These are phyloP conservation scores for Pseudocercospora cruenta DNA, from an alignment of 2,329 filamentous ascomycete species.

Conservation along the genomic window DNA sequence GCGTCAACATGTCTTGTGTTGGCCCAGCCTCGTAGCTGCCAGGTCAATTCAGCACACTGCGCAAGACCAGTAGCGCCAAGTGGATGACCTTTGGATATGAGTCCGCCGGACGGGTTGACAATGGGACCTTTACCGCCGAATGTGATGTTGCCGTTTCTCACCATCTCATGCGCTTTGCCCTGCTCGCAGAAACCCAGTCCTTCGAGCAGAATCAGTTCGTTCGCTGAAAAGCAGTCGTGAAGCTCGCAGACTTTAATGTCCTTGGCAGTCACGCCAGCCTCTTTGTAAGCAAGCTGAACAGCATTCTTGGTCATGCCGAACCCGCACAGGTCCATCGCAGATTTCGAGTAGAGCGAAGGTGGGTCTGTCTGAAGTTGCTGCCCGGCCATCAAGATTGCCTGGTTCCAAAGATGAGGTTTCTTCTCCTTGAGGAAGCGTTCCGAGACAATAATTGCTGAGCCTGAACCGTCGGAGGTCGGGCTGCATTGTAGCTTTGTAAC, in stretches of 20 bases:
- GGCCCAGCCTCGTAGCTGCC: constrained; percentile 90
- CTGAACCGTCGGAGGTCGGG: constrained; percentile 90
- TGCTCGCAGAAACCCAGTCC: constrained; percentile 75
- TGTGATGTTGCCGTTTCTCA: constrained; percentile 84
- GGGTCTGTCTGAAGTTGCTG: constrained; percentile 86
- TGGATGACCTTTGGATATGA: constrained; percentile 81
- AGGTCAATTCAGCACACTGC: constrained; percentile 94
- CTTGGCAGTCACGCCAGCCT: constrained; percentile 67
- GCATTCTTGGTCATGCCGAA: constrained; percentile 81
- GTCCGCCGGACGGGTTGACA: constrained; percentile 73
- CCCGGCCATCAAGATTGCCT: constrained; percentile 87
- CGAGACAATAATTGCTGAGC: constrained; percentile 85
- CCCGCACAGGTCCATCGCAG: constrained; percentile 85
- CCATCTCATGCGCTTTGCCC: constrained; percentile 90
- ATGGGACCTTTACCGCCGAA: constrained; percentile 79
- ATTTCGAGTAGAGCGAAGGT: constrained; percentile 75
- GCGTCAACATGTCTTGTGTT: constrained; percentile 78
- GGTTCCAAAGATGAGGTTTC: constrained; percentile 76
- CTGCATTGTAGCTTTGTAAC: constrained; percentile 99
- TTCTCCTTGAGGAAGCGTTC: constrained; percentile 84
- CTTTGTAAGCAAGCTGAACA: constrained; percentile 67
- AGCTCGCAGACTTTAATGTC: constrained; percentile 87
- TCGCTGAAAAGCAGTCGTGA: constrained; percentile 95
- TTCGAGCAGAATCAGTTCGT: constrained; percentile 90
- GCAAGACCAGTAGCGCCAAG: constrained; percentile 90